phyloP scores from a whole-genome alignment of 345 rosid genomes.

The Corchorus capsularis region DNA sequence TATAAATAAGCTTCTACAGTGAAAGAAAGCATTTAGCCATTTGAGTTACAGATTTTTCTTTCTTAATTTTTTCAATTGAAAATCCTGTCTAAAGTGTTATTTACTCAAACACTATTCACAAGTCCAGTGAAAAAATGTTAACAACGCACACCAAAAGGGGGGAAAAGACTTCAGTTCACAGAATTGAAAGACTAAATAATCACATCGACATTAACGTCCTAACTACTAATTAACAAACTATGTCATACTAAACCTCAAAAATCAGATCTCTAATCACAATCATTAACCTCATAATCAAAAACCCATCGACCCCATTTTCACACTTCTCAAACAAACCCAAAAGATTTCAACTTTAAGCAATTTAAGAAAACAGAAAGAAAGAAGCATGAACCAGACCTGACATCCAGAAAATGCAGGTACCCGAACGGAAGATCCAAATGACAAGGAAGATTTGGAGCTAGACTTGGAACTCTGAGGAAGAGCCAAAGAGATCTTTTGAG shows the following conservation, averaged over 20 bases:
- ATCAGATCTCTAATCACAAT: background rate
- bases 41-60: background rate
- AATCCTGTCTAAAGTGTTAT: background rate
- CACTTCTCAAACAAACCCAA: background rate
- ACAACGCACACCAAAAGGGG: background rate
- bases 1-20: background rate
- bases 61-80: background rate
- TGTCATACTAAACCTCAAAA: background rate
- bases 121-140: background rate
- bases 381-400: conserved; percentile 40
- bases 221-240: background rate
- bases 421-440: conserved; percentile 22
- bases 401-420: conserved; percentile 33
- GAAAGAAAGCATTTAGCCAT: background rate
- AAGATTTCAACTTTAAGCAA: background rate
- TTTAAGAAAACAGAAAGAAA: background rate
- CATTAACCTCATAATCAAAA: background rate
- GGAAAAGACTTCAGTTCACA: too few species aligned
- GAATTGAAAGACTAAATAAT: too few species aligned
- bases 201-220: too few species aligned
- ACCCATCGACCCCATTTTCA: background rate
- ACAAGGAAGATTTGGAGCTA: conserved; percentile 22
- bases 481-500: conserved; percentile 23
- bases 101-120: background rate
- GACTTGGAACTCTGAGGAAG: conserved; percentile 16